Conservation (phyloP, 495 filamentous ascomycete species). For the Aspergillus funiculosus region DNA sequence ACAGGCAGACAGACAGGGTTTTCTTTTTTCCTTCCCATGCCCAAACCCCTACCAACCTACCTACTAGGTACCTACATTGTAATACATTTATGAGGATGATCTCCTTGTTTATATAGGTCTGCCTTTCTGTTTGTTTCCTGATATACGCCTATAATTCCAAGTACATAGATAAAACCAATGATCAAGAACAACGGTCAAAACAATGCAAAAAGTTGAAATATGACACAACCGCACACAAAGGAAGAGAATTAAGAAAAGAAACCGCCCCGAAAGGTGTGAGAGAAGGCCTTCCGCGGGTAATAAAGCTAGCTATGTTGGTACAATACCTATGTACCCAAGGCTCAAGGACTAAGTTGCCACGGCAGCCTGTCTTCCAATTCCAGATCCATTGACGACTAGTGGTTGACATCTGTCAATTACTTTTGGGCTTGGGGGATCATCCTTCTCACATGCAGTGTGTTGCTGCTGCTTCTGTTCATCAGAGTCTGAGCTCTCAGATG, state of each 20-base stretch:
- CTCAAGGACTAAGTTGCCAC: conserved; percentile 11
- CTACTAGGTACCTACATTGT: neutral
- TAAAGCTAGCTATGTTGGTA: too few species aligned
- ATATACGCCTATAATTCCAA: neutral
- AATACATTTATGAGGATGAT: too few species aligned
- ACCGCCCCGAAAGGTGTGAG: neutral
- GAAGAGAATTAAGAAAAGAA: neutral
- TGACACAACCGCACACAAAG: neutral
- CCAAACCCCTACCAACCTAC: neutral
- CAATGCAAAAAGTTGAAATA: neutral
- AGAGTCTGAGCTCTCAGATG: conserved; percentile 4
- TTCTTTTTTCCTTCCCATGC: neutral
- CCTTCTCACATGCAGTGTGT: neutral
- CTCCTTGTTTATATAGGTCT: neutral
- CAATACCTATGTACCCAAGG: too few species aligned
- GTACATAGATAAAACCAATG: neutral
- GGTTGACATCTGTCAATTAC: conserved; percentile 21
- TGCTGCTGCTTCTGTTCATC: conserved; percentile 1
- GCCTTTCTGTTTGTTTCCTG: neutral
- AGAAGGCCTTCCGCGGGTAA: too few species aligned
- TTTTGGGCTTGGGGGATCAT: neutral
- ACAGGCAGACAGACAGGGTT: neutral
- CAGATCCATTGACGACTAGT: conserved; percentile 39
- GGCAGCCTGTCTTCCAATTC: conserved; percentile 12
- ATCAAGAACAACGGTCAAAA: too few species aligned